Evolutionary conservation across 1,284 basidiomycete species (phyloP), one percentile per base, ranked within the genome.

Genomic region (Papiliotrema flavescens): DNA sequence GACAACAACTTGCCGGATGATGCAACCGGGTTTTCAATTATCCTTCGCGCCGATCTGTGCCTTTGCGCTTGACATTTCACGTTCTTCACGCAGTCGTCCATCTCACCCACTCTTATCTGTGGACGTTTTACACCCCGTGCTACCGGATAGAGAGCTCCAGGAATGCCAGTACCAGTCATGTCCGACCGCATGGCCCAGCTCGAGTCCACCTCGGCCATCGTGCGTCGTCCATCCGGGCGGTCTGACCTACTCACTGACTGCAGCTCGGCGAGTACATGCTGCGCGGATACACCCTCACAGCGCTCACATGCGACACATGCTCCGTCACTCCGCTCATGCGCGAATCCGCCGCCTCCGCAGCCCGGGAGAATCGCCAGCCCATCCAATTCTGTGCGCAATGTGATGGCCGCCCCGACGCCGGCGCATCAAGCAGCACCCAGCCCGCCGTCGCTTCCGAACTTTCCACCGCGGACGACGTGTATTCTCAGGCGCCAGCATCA

Each of bases 221-320:
- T 73, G 52, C 62, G 71, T 64, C 14, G 20, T 1, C 37, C 1
- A 28, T 23, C 3, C 36, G 17, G 44, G 40, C 19, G 20, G 11
- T 41, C 23, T 17, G 48, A 6, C 11, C n/a, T 50, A 28, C 41
- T 36, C 39, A 20, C 6, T 7, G 15, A 34, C 36, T 41, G 7
- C 46, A 76, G 75, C 66, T 77, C 45, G 75, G 75, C 56, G 74
- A 76, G 52, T 77, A 77, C 63, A 77, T 77, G 75, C 66, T 77
- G 51, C 75, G 75, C 57, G 75, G 75, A 23, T 77, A 73, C 73
- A 75, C 74, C 5, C 57, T 77, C 35, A 76, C 75, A 35, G 74
- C 74, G 54, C 63, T 73, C 17, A 68, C 70, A 44, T 77, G 75
- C 58, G 59, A 65, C 22, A 47, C 49, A 14, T 77, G 75, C 51